A percentile compares a stretch with the other conserved stretches of the same genome.
Conservation (phyloP, 805 yeast species). For the Lachancea quebecensis region DNA sequence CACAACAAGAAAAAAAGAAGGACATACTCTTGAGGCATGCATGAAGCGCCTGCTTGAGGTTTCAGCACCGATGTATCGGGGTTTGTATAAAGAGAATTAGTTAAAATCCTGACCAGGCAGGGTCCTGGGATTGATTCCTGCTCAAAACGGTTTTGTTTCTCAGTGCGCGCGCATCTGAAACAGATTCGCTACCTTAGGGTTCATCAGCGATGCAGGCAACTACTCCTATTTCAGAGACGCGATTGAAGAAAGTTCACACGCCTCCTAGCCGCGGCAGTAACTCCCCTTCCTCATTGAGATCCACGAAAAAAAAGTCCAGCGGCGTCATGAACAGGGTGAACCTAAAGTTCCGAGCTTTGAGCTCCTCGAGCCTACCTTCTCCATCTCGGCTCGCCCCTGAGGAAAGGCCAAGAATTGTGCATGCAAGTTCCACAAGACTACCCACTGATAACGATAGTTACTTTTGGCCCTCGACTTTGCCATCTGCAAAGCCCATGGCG, state of each 20-base stretch:
- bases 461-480: slow-evolving; percentile 1
- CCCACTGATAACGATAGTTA: background rate
- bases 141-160: no score
- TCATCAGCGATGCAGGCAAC: slow-evolving; percentile 3
- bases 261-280: slow-evolving; percentile 27
- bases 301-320: slow-evolving; percentile 24
- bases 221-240: slow-evolving; percentile 14
- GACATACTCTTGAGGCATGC: no score
- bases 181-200: background rate
- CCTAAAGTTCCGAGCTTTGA: slow-evolving; percentile 20
- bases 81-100: no score
- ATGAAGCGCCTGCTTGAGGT: no score
- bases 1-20: no score
- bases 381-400: slow-evolving; percentile 12
- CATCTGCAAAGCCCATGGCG: slow-evolving; percentile 1
- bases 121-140: no score
- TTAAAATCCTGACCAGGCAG: no score
- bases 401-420: slow-evolving; percentile 1
- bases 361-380: slow-evolving; percentile 22
- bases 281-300: slow-evolving; percentile 16
- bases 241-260: slow-evolving; percentile 23
- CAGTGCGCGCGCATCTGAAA: background rate
- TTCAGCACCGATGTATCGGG: no score
- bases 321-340: slow-evolving; percentile 19
- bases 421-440: background rate